Evolutionary conservation across 768 basidiomycete species (phyloP).

Genomic region (Boletus sp.): DNA sequence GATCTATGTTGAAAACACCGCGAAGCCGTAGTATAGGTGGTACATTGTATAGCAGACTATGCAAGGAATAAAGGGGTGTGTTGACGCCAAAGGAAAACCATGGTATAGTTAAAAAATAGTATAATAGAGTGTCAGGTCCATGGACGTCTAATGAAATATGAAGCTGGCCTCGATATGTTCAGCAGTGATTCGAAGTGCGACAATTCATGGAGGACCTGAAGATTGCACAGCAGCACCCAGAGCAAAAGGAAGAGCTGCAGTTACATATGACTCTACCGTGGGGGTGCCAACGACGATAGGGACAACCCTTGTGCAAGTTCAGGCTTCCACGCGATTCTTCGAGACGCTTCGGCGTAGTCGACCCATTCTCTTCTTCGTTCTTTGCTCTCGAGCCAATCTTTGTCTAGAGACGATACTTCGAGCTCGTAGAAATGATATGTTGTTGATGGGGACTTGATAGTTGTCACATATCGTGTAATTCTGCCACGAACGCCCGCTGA

Average conservation of each 20-base stretch:
- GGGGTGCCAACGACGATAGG: conserved; percentile 66
- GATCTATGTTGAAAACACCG: conserved; percentile 28
- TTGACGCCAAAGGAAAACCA: conserved; percentile 11
- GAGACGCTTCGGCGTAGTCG: conserved; percentile 77
- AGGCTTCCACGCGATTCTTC: conserved; percentile 78
- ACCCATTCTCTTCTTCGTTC: conserved; percentile 88
- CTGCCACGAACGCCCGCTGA: conserved; percentile 85
- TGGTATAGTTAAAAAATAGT: conserved; percentile 33
- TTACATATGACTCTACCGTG: conserved; percentile 38
- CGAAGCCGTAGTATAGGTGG: conserved; percentile 20
- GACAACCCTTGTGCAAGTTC: conserved; percentile 77
- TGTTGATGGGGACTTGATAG: conserved; percentile 72
- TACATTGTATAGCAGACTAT: conserved; percentile 34
- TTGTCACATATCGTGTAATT: conserved; percentile 82
- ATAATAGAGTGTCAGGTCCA: conserved; percentile 27
- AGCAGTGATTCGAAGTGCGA: conserved; percentile 10
- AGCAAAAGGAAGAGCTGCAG: conserved; percentile 2
- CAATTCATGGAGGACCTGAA: conserved; percentile 8
- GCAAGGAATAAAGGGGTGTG: conserved; percentile 22
- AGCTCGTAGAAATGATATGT: conserved; percentile 92
- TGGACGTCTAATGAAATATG: conserved; percentile 21
- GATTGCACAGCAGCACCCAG: conserved; percentile 12
- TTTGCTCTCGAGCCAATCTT: conserved; percentile 77
- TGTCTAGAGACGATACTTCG: conserved; percentile 73
- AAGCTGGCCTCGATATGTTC: conserved; percentile 17